Conservation (phyloP, 1,139 yeast species). For the Chernovozyma aurita region DNA sequence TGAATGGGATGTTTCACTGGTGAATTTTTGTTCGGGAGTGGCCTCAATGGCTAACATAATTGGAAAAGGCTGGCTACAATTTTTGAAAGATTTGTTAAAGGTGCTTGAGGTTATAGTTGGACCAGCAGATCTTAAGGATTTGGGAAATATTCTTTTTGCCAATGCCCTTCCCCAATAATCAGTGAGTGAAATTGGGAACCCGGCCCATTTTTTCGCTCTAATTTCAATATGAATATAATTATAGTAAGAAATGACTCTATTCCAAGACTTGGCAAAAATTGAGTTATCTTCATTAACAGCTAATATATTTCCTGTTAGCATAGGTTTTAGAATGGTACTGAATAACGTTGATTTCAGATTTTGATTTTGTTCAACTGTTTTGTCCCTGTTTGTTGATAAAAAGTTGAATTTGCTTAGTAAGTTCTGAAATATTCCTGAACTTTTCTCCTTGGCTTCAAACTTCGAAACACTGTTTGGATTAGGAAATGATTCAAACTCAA, state of each 20-base stretch:
- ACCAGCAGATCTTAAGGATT: slow-evolving; percentile 33
- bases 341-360: background rate
- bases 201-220: slow-evolving; percentile 45
- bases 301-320: background rate
- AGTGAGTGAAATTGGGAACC: slow-evolving; percentile 55
- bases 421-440: background rate
- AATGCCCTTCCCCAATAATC: slow-evolving; percentile 70
- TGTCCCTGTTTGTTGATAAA: background rate
- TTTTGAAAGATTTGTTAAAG: slow-evolving; percentile 15
- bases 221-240: slow-evolving; percentile 49
- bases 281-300: background rate
- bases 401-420: slow-evolving; percentile 1
- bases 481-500: slow-evolving; percentile 19
- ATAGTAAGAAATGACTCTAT: slow-evolving; percentile 41
- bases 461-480: background rate
- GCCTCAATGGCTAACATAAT: slow-evolving; percentile 34
- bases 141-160: slow-evolving; percentile 41
- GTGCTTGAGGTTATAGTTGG: slow-evolving; percentile 21
- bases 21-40: slow-evolving; percentile 15
- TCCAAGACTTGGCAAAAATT: slow-evolving; percentile 6
- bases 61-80: slow-evolving; percentile 39
- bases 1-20: slow-evolving; percentile 26
- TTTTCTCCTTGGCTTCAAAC: background rate
- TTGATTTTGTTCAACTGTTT: background rate
- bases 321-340: background rate